Evolutionary conservation across 371 early-diverging fungal species (phyloP), one percentile per base, ranked within the genome.

Genomic region (Mucor velutinosus): DNA sequence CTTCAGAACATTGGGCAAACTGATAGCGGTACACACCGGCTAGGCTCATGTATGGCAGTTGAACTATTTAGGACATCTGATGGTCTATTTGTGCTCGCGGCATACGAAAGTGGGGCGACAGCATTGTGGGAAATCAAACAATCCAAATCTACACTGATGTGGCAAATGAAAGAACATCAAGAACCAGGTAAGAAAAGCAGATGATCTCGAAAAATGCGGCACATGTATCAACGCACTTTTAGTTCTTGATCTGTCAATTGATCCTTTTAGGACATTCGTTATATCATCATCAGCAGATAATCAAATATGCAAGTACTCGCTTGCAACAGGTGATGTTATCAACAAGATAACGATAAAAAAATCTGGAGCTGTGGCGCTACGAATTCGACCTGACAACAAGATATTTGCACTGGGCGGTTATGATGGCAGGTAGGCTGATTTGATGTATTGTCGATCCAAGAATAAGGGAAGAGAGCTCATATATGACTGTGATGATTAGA

Each of bases 351-450:
- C 68, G 32, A 67, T 70, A 29, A 86, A 86, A 58, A 78, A 77
- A 51, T 65, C 79, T 25, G 84, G 84, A 15, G 47, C 79, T 27
- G 73, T 79, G 19, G 67, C 76, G 10, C 47, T 86, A 19, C 69
- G 59, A 25, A 80, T 86, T 37, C 75, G 86, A 30, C 57, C 66
- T 57, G 86, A 86, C 64, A 75, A 76, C 30, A 84, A 81, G 65
- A 79, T 86, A 56, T 70, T 84, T 64, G 84, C 80, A n/a, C 78
- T 82, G 0, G 86, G 76, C 23, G 86, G 86, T n/a, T 82, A 75
- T 68, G 86, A 86, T 70, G 77, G 77, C 58, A 82, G 71, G 86
- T 83, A 74, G 60, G 32, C 7, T 41, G 12, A 8, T 23, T 37
- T 25, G 27, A 30, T n/a, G 15, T 21, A 17, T 62, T 14, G 23